Evolutionary conservation across 768 basidiomycete species (phyloP).

Genomic region (Tylopilus felleus): DNA sequence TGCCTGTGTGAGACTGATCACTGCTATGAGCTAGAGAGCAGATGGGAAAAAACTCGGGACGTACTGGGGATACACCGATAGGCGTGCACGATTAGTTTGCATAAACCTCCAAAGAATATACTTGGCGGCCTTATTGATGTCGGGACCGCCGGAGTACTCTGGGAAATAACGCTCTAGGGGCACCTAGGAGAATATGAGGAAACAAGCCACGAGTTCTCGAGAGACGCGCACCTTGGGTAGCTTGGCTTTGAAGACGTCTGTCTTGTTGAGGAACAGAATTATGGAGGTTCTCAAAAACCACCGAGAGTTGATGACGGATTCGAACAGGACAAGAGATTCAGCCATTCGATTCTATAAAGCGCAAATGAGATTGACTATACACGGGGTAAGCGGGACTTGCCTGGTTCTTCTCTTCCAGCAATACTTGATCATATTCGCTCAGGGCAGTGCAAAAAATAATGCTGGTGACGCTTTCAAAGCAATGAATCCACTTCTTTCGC

Average conservation of each 20-base stretch:
- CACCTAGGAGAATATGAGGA: conserved; percentile 38
- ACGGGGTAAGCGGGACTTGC: conserved; percentile 6
- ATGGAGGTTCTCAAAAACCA: conserved; percentile 71
- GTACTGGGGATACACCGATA: conserved; percentile 91
- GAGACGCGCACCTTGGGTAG: conserved; percentile 44
- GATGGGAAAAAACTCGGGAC: conserved; percentile 24
- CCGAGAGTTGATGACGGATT: conserved; percentile 74
- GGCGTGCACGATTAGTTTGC: conserved; percentile 78
- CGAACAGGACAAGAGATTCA: conserved; percentile 72
- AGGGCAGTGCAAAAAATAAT: conserved; percentile 76
- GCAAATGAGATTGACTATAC: neutral
- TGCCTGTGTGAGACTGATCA: conserved; percentile 71
- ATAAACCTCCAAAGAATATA: conserved; percentile 95
- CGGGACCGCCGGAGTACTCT: conserved; percentile 84
- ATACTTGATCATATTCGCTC: conserved; percentile 73
- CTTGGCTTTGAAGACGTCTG: conserved; percentile 75
- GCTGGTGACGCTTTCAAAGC: conserved; percentile 76
- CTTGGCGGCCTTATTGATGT: conserved; percentile 93
- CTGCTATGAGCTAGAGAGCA: neutral
- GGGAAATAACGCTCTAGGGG: conserved; percentile 79
- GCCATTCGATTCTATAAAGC: conserved; percentile 63
- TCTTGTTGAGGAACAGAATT: conserved; percentile 69
- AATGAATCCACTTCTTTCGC: conserved; percentile 80
- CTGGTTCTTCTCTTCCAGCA: conserved; percentile 53
- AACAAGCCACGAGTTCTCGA: rapidly evolving